These are phyloP conservation scores for Umbelopsis sp. DNA, from an alignment of 192 early-diverging fungal genomes.

Conservation along the genomic window DNA sequence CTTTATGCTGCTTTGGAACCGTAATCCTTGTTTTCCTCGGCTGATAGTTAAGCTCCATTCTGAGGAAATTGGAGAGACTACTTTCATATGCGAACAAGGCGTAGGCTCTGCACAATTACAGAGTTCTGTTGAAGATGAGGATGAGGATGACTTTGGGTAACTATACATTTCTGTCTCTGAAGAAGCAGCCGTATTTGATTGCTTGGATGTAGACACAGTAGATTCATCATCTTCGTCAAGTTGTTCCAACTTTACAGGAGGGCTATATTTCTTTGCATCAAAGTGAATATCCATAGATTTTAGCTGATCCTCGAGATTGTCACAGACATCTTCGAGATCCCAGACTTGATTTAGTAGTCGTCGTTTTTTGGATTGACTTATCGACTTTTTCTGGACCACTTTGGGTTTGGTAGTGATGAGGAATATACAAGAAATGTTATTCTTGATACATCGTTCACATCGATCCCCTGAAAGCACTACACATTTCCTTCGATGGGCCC, in stretches of 20 bases:
- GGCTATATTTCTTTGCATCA: not conserved
- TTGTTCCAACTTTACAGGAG: not conserved
- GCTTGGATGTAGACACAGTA: not conserved
- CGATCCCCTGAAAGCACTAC: constrained; percentile 1
- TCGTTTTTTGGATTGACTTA: constrained; percentile 18
- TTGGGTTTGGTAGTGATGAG: constrained; percentile 19
- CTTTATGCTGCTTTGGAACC: constrained; percentile 26
- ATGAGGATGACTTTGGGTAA: not conserved
- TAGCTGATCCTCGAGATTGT: constrained; percentile 17
- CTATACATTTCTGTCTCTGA: not conserved
- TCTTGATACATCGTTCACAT: constrained; percentile 28
- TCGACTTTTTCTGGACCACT: constrained; percentile 3
- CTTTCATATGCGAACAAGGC: not conserved
- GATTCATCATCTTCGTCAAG: not conserved
- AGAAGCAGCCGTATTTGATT: not conserved
- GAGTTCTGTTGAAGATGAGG: not conserved
- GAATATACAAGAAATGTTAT: constrained; percentile 18
- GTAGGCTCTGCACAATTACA: not conserved
- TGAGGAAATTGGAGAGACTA: not conserved
- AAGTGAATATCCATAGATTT: constrained; percentile 11
- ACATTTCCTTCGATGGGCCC: constrained; percentile 28
- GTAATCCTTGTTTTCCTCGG: constrained; percentile 14
- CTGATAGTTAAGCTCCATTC: constrained; percentile 22
- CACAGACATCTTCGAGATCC: constrained; percentile 2
- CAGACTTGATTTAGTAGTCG: constrained; percentile 14